A percentile compares a stretch with the other conserved stretches of the same genome.
phyloP scores from a whole-genome alignment of 139 green algal genomes.

The Chlorella sp. region DNA sequence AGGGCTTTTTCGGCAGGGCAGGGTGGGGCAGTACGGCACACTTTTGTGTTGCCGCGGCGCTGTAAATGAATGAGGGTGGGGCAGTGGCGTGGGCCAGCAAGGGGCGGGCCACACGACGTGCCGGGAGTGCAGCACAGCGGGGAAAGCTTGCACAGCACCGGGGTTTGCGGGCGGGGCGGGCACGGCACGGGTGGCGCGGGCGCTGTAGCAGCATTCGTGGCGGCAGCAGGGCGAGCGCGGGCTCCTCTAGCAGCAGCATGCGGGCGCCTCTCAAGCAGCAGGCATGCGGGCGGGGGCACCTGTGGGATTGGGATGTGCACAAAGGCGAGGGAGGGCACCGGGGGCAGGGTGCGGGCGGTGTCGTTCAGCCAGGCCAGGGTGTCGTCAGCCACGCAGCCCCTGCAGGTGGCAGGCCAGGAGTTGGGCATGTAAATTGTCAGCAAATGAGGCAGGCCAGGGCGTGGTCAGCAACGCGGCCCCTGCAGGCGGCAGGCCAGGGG shows the following conservation, averaged over 20 bases:
- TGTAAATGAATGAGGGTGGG: too few relatives aligned
- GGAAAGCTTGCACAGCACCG: too few relatives aligned
- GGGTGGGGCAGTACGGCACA: neutral
- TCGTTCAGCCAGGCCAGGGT: constrained; percentile 40
- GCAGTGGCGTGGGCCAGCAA: too few relatives aligned
- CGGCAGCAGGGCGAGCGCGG: neutral
- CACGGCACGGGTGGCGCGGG: too few relatives aligned
- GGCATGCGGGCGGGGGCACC: neutral
- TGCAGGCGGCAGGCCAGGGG: neutral
- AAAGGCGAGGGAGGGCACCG: constrained; percentile 48
- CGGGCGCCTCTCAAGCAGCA: neutral
- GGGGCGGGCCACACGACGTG: too few relatives aligned
- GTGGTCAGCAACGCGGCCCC: constrained; percentile 51
- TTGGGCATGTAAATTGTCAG: too few relatives aligned
- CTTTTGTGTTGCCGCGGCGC: too few relatives aligned
- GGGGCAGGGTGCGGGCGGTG: neutral
- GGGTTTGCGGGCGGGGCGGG: too few relatives aligned
- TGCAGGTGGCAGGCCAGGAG: neutral
- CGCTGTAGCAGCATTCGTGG: too few relatives aligned
- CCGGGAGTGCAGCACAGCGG: too few relatives aligned
- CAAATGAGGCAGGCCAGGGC: constrained; percentile 47
- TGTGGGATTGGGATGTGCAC: constrained; percentile 57
- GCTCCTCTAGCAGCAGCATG: too few relatives aligned
- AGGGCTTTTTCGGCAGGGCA: too few relatives aligned
- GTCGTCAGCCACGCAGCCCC: constrained; percentile 50